These are phyloP conservation scores for Pyricularia grisea DNA, from an alignment of 2,329 filamentous ascomycete species.

Conservation along the genomic window DNA sequence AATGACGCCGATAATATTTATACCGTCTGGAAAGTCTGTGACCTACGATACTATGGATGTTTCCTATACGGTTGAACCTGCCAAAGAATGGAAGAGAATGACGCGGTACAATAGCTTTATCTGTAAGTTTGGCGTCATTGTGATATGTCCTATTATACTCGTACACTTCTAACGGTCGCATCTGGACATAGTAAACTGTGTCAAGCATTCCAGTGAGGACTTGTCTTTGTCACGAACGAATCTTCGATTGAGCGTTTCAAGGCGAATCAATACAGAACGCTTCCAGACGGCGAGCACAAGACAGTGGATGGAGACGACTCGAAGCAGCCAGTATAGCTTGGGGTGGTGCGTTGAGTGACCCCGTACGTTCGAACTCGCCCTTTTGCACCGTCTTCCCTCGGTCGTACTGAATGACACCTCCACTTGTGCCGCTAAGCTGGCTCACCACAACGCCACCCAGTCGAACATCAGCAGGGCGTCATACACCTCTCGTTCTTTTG, in stretches of 20 bases:
- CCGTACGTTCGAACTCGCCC: no score
- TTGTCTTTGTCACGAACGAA: conserved; percentile 42
- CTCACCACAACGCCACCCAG: no score
- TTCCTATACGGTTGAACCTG: conserved; percentile 43
- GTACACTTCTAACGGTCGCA: not conserved
- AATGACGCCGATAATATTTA: conserved; percentile 40
- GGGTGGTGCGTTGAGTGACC: no score
- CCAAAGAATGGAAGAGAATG: conserved; percentile 47
- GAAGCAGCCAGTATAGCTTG: no score
- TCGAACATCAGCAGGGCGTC: no score
- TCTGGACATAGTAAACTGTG: conserved; percentile 36
- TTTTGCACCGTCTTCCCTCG: no score
- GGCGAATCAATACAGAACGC: conserved; percentile 23
- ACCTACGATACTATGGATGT: conserved; percentile 43
- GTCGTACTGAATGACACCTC: no score
- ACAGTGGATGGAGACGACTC: conserved; percentile 46
- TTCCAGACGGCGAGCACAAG: conserved; percentile 20
- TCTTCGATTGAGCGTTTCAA: conserved; percentile 45
- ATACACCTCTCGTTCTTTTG: no score
- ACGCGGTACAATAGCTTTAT: conserved; percentile 53
- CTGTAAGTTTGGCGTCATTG: conserved; percentile 31
- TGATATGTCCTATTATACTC: not conserved
- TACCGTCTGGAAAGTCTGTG: conserved; percentile 38
- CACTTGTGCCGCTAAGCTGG: no score
- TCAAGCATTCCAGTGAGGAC: conserved; percentile 48